Evolutionary conservation across 257 asterid genomes (phyloP).

Genomic region (Solanum acaule): DNA sequence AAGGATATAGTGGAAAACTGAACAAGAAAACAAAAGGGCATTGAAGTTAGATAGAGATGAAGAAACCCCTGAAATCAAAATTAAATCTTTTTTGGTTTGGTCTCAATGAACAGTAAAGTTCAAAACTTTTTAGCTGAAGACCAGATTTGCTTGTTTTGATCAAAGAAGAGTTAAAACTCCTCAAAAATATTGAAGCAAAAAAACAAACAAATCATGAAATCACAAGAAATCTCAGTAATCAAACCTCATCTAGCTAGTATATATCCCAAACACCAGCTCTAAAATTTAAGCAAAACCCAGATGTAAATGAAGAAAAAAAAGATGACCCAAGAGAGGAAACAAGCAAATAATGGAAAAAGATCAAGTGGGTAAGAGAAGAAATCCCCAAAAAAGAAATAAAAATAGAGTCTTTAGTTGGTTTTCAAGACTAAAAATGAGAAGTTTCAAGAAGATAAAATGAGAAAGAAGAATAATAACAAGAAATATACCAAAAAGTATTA

Average conservation of each 20-base stretch:
- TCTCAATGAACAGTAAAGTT: constrained; percentile 35
- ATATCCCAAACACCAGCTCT: background rate
- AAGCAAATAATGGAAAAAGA: background rate
- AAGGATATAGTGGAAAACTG: background rate
- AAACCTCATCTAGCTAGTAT: background rate
- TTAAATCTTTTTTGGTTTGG: constrained; percentile 16
- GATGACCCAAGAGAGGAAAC: background rate
- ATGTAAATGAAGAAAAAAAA: background rate
- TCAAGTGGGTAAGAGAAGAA: background rate
- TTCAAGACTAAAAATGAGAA: background rate
- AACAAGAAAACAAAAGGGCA: background rate
- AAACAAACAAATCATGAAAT: constrained; percentile 37
- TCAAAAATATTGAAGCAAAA: background rate
- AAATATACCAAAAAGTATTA: background rate
- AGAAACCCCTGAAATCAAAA: constrained; percentile 22
- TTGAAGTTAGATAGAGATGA: constrained; percentile 3
- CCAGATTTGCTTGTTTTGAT: constrained; percentile 28
- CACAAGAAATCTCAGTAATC: constrained; percentile 18
- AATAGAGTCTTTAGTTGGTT: background rate
- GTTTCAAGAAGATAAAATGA: background rate
- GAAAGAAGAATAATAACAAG: background rate
- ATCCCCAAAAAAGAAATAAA: background rate
- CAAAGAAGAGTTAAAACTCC: constrained; percentile 2
- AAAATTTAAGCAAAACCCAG: background rate
- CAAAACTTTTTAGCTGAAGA: background rate